Base-by-base conservation (phyloP, 2,329 filamentous ascomycete genomes). In the Aspergillus sp. region DNA sequence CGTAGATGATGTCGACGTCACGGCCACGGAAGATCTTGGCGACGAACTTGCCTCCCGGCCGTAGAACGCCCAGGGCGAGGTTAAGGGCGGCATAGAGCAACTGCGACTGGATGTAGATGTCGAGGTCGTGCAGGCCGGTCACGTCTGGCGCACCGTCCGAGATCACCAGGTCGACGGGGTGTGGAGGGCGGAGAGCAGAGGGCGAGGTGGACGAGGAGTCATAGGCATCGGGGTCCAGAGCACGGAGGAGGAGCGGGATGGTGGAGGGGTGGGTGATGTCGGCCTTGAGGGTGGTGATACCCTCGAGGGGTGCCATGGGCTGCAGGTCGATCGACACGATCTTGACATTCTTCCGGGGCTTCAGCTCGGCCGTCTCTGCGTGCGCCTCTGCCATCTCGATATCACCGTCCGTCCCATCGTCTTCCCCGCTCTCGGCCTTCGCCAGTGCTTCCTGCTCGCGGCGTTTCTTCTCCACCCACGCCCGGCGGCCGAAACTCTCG, bases 251-350 rank as follows among this genome's bases (percentile, higher is more conserved):
- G 3, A 96, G 82, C 7, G 93, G 92, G 30, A 97, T 90, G 0
- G 94, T 99, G 3, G 91, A 92, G 0, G 94, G 93, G 71, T 99
- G 94, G 8, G 94, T 99, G 62, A 99, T 99, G 69, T 99, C 94
- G 45, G 94, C 94, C 65, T 92, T 88, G 13, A 99, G 81, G 10
- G 89, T 96, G 33, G 87, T 89, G 69, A 99, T 96, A 54, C 94
- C 94, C 22, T 94, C 88, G 4, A 99, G 80, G 5, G 93, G 90
- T 56, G 89, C 90, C 82, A 99, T 99, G 36, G 94, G 94, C 70
- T 99, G 94, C 33, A 99, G 77, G 66, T 99, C 94, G 52, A 99
- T 95, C 0, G 94, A 85, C 1, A 99, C 93, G 57, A 99, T 97
- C 71, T 94, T 93, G 67, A 96, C 90, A 63, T 90, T 85, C 49